A percentile compares a stretch with the other conserved stretches of the same genome.
Conservation (phyloP, 2,329 filamentous ascomycete genomes). For the Fusarium coicis region DNA sequence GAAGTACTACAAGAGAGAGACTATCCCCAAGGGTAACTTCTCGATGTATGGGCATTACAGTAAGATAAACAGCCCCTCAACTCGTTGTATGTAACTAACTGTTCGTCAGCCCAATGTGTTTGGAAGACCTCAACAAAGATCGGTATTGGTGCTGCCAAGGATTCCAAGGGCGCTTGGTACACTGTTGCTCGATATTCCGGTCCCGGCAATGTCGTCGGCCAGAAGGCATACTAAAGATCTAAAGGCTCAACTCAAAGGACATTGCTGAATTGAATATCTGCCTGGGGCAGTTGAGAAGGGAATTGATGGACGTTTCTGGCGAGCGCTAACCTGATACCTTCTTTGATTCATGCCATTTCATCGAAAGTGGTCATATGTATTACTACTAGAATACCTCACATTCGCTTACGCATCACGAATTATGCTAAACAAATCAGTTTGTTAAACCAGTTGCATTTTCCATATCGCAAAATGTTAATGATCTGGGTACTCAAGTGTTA, state of each 20-base stretch:
- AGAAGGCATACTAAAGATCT: conserved; percentile 42
- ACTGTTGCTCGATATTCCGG: conserved; percentile 50
- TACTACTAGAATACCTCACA: conserved; percentile 14
- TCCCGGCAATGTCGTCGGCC: conserved; percentile 47
- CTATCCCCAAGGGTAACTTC: conserved; percentile 39
- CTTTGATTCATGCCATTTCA: conserved; percentile 11
- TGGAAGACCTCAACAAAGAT: conserved; percentile 48
- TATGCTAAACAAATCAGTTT: not conserved
- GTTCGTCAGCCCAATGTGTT: conserved; percentile 42
- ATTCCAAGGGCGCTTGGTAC: conserved; percentile 45
- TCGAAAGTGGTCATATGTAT: conserved; percentile 3
- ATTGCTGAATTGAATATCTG: not conserved
- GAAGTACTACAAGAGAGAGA: conserved; percentile 32
- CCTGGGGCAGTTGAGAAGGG: not conserved
- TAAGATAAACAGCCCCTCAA: not conserved
- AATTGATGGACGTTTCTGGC: not conserved
- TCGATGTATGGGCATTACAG: conserved; percentile 45
- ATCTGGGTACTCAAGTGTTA: no score
- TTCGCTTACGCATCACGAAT: conserved; percentile 16
- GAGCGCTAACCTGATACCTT: conserved; percentile 17
- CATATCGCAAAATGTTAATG: accelerated
- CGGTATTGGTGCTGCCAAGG: conserved; percentile 45
- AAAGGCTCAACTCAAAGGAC: accelerated
- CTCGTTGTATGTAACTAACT: not conserved
- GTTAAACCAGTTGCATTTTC: not conserved